Percentiles rank a stretch among this genome's conserved stretches.
These are phyloP conservation scores for Eucalyptus coolabah DNA, from an alignment of 345 rosid genomes.

Conservation along the genomic window DNA sequence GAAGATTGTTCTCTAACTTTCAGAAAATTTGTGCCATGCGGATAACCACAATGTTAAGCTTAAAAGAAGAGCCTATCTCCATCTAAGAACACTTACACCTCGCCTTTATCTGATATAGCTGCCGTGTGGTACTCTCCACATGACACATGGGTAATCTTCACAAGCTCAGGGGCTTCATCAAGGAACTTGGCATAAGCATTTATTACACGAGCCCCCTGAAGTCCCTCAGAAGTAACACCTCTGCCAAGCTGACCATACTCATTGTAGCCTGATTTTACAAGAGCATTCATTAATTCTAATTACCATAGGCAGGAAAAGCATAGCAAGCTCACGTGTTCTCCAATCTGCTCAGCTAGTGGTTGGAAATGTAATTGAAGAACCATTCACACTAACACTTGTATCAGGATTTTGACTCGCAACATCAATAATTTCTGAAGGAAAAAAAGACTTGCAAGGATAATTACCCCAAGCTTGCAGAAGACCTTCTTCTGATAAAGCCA, in stretches of 20 bases:
- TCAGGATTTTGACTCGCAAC: not conserved
- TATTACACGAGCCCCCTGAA: conserved; percentile 70
- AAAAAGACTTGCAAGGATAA: not conserved
- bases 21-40: conserved; percentile 34
- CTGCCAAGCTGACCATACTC: conserved; percentile 97
- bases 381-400: not conserved
- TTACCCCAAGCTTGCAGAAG: conserved; percentile 93
- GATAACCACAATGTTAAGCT: conserved; percentile 36
- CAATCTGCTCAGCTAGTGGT: not conserved
- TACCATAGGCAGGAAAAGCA: not conserved
- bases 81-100: conserved; percentile 85
- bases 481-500: conserved; percentile 86
- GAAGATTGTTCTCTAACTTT: conserved; percentile 30
- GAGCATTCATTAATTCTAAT: not conserved
- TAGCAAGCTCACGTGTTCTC: not conserved
- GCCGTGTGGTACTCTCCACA: conserved; percentile 98
- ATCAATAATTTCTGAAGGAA: not conserved
- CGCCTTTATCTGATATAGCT: conserved; percentile 78
- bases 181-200: conserved; percentile 76
- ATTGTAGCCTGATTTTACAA: conserved; percentile 65
- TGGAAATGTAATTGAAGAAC: not conserved
- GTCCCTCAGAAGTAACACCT: conserved; percentile 93
- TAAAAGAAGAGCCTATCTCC: conserved; percentile 32
- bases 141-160: conserved; percentile 78
- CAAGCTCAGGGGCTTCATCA: conserved; percentile 92